These are phyloP conservation scores for Mallotus nudiflorus DNA, from an alignment of 345 rosid genomes.

Conservation along the genomic window DNA sequence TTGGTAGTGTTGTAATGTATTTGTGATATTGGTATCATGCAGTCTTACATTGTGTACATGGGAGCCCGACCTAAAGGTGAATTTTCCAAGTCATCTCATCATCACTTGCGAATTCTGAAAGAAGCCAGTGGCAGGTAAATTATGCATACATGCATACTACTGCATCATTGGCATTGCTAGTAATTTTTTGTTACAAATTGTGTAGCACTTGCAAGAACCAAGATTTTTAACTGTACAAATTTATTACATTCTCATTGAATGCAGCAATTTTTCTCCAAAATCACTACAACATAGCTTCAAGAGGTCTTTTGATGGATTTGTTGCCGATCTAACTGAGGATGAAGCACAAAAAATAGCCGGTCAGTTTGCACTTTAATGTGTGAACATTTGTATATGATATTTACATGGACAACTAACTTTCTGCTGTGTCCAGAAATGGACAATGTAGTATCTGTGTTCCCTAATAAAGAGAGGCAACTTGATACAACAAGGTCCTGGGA, in stretches of 20 bases:
- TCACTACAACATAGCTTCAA: constrained; percentile 25
- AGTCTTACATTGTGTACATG: constrained; percentile 40
- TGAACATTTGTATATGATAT: no score
- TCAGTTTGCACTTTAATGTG: no score
- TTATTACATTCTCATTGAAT: not conserved
- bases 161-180: no score
- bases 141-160: no score
- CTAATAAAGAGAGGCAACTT: not conserved
- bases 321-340: constrained; percentile 21
- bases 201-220: no score
- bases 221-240: no score
- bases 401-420: not conserved
- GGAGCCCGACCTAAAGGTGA: constrained; percentile 12
- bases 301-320: constrained; percentile 38
- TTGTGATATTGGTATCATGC: no score
- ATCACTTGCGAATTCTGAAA: constrained; percentile 23
- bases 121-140: constrained; percentile 23
- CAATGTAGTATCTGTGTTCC: constrained; percentile 14
- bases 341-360: constrained; percentile 26
- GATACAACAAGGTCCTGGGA: constrained; percentile 17
- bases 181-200: no score
- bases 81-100: constrained; percentile 4
- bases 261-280: constrained; percentile 14
- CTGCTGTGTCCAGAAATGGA: not conserved
- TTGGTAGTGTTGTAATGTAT: no score